Base-by-base conservation (phyloP, 2,329 filamentous ascomycete genomes). In the Beauveria sp. region DNA sequence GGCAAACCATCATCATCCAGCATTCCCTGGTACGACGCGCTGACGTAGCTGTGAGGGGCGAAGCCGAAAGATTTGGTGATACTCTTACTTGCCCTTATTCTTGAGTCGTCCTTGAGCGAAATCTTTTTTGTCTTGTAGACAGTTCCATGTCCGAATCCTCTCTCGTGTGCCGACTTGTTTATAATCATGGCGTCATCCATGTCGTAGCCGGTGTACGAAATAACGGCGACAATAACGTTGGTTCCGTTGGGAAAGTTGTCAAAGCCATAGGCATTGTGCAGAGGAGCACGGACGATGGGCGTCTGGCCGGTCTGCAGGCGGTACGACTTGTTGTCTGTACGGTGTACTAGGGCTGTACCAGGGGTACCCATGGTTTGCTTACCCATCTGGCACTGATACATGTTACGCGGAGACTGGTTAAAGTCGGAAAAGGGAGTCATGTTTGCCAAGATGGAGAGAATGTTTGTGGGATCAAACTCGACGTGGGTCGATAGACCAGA, bases 181-280 rank as follows among this genome's bases (percentile, higher is more conserved):
- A 99, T 81, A 72, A 99, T 98, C 93, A 98, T 98, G 72, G 95
- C 95, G 77, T 99, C 95, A 81, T 99, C 95, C 95, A 99, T 99
- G 81, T 99, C 95, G 77, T 98, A 99, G 57, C 93, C 95, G 2
- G 93, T 98, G 75, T 99, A 99, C 0, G 93, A 97, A 65, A 99
- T 96, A 73, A 99, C 96, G 63, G 95, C 95, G 62, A 99, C 95
- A 45, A 98, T 87, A 9, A 92, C 91, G 70, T 99, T 99, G 70
- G 86, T 93, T 30, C 95, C 95, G 72, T 98, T 97, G 60, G 95
- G 95, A 74, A 97, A 99, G 75, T 98, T 98, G 78, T 99, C 95
- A 63, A 98, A 87, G 22, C 93, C 95, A 71, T 99, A 99, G 22
- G 91, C 88, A 70, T 97, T 98, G 77, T 99, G 93, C 50, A 98